These are phyloP conservation scores for Yarrowia alimentaria DNA, from an alignment of 805 yeast genomes.

Conservation along the genomic window DNA sequence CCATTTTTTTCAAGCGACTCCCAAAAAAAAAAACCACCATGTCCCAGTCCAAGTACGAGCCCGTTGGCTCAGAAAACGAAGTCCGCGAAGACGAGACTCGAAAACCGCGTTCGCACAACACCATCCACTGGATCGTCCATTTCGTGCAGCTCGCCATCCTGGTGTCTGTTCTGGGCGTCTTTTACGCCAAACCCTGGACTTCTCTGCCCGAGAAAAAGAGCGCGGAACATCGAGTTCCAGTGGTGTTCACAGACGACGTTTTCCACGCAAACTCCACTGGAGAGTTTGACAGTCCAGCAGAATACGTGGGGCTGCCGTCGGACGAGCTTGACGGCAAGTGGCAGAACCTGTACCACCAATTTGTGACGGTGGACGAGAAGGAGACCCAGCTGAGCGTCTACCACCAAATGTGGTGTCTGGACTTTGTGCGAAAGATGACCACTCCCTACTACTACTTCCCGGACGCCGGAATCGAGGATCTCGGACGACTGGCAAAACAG, in stretches of 20 bases:
- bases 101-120: background rate
- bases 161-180: constrained; percentile 1
- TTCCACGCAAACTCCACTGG: constrained; percentile 4
- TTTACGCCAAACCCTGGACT: constrained; percentile 7
- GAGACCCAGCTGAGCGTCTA: constrained; percentile 5
- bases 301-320: constrained; percentile 1
- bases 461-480: constrained; percentile 1
- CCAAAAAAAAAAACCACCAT: too few species aligned
- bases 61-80: constrained; percentile 5
- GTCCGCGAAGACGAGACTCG: background rate
- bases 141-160: constrained; percentile 9
- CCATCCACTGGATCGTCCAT: constrained; percentile 17
- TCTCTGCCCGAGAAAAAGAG: background rate
- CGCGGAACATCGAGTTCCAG: too few species aligned
- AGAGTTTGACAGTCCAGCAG: too few species aligned
- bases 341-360: constrained; percentile 3
- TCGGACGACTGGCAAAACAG: background rate
- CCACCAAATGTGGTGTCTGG: constrained; percentile 18
- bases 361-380: background rate
- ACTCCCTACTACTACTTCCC: constrained; percentile 9
- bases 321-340: constrained; percentile 1
- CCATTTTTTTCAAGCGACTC: too few species aligned
- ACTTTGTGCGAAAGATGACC: constrained; percentile 5
- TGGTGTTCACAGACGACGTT: constrained; percentile 13
- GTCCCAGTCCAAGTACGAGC: constrained; percentile 14